Evolutionary conservation across 2,329 filamentous ascomycete species (phyloP).

Genomic region (Penicillium janthinellum): DNA sequence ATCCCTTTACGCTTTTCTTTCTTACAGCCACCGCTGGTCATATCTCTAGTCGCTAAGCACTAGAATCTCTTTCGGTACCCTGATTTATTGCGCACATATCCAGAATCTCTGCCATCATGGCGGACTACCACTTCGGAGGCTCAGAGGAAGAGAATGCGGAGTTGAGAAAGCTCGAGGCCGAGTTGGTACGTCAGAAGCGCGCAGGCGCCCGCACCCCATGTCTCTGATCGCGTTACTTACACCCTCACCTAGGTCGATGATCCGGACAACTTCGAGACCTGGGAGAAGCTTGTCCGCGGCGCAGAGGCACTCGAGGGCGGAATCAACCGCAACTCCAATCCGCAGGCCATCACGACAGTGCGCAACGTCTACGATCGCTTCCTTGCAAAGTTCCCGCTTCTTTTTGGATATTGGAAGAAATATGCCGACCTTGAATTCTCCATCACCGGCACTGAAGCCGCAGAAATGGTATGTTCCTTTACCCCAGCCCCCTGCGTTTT

Average conservation of each 20-base stretch:
- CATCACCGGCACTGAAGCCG: slow-evolving; percentile 93
- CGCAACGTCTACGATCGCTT: slow-evolving; percentile 90
- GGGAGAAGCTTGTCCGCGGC: slow-evolving; percentile 87
- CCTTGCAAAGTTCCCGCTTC: slow-evolving; percentile 87
- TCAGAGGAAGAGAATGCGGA: slow-evolving; percentile 80
- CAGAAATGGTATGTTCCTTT: slow-evolving; percentile 75
- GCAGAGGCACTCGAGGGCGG: slow-evolving; percentile 87
- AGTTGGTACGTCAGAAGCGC: slow-evolving; percentile 64
- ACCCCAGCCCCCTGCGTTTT: slow-evolving; percentile 4
- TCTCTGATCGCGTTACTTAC: background rate
- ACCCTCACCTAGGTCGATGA: slow-evolving; percentile 58
- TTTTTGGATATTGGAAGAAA: slow-evolving; percentile 99
- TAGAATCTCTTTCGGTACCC: slow-evolving; percentile 2
- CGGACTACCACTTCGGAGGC: slow-evolving; percentile 72
- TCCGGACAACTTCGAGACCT: slow-evolving; percentile 88
- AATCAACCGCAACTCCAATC: slow-evolving; percentile 93
- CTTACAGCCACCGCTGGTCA: slow-evolving; percentile 11
- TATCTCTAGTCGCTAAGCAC: slow-evolving; percentile 10
- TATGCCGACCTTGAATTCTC: slow-evolving; percentile 98
- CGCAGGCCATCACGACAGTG: slow-evolving; percentile 83
- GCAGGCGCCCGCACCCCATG: background rate
- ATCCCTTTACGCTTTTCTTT: slow-evolving; percentile 18
- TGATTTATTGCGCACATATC: slow-evolving; percentile 1
- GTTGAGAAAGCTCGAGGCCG: slow-evolving; percentile 74
- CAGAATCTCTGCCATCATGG: slow-evolving; percentile 53